A percentile compares a stretch with the other conserved stretches of the same genome.
These are phyloP conservation scores for Umbelopsis vinacea DNA, from an alignment of 192 early-diverging fungal genomes.

Conservation along the genomic window DNA sequence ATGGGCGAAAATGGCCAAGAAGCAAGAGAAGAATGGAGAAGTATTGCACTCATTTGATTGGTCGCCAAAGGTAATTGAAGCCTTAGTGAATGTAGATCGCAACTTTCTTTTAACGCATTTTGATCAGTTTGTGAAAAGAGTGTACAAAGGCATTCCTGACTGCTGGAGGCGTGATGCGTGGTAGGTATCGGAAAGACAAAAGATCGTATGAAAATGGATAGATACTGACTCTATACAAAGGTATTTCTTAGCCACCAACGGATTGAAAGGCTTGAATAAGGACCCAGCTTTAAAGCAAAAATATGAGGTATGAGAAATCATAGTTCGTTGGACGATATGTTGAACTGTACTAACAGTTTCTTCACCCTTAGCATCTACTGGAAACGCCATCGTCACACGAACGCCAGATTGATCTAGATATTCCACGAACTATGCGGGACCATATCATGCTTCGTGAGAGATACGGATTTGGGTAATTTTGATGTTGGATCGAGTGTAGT, in stretches of 20 bases:
- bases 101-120: background rate
- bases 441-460: conserved; percentile 64
- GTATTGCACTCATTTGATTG: conserved; percentile 31
- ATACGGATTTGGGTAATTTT: conserved; percentile 58
- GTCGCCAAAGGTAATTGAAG: conserved; percentile 31
- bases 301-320: background rate
- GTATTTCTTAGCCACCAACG: conserved; percentile 27
- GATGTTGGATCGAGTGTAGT: background rate
- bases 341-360: background rate
- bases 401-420: conserved; percentile 63
- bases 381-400: conserved; percentile 46
- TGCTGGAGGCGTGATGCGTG: conserved; percentile 61
- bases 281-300: background rate
- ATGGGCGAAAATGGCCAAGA: conserved; percentile 41
- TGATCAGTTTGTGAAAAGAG: conserved; percentile 49
- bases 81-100: background rate
- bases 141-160: conserved; percentile 64
- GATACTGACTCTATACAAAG: background rate
- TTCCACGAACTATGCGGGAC: conserved; percentile 58
- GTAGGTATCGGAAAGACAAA: conserved; percentile 28
- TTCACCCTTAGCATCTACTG: conserved; percentile 38
- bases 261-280: background rate
- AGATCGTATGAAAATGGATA: background rate
- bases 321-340: background rate
- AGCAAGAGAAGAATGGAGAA: conserved; percentile 7